A percentile compares a stretch with the other conserved stretches of the same genome.
Conservation (phyloP, 768 basidiomycete species). For the Russula ochroleuca region DNA sequence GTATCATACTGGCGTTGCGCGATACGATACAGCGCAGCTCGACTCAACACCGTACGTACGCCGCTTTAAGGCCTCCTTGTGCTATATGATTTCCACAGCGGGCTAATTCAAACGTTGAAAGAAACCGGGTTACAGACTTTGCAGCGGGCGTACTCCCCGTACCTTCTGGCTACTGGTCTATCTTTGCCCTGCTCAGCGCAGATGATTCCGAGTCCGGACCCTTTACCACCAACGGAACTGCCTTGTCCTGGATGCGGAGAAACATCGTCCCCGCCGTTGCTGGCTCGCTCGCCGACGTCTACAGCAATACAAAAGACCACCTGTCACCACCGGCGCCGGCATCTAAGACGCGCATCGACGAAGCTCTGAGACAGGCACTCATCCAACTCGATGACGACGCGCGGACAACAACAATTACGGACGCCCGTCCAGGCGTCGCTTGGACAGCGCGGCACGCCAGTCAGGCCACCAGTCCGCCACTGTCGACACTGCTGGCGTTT, state of each 20-base stretch:
- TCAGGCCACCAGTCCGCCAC: not conserved
- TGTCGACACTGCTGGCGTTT: constrained; percentile 13
- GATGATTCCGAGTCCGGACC: not conserved
- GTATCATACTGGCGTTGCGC: constrained; percentile 7
- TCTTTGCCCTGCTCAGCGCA: constrained; percentile 16
- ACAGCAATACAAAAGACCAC: not conserved
- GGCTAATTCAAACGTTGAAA: not conserved
- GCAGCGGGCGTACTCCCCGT: constrained; percentile 14
- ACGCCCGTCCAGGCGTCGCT: not conserved
- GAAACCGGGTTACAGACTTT: not conserved
- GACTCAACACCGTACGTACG: not conserved
- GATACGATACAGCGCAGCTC: constrained; percentile 8
- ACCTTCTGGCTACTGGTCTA: constrained; percentile 15
- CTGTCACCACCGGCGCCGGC: not conserved
- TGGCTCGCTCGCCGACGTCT: constrained; percentile 4
- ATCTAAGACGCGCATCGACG: not conserved
- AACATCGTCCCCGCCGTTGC: constrained; percentile 8
- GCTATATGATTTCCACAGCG: too few species aligned
- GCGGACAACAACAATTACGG: not conserved
- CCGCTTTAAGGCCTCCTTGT: not conserved
- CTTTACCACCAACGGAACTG: not conserved
- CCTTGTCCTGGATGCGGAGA: constrained; percentile 9
- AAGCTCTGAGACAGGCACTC: constrained; percentile 8
- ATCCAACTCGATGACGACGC: constrained; percentile 1
- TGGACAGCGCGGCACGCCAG: not conserved